These are phyloP conservation scores for Naganishia kalamii DNA, from an alignment of 768 basidiomycete genomes.

Conservation along the genomic window DNA sequence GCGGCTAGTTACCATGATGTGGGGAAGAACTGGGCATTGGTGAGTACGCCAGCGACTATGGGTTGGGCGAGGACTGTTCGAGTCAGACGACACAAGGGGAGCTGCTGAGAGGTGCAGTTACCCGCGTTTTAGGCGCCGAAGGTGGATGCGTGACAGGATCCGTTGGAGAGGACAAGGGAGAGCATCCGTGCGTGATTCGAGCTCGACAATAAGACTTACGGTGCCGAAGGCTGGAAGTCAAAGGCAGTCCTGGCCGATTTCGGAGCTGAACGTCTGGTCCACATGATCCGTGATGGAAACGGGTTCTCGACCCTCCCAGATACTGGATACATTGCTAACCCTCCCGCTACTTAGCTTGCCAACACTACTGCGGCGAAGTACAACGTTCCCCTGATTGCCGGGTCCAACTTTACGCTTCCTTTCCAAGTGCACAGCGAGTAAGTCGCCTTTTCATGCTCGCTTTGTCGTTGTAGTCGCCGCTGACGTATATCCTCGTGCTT, in stretches of 20 bases:
- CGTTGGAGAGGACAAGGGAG: background rate
- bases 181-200: background rate
- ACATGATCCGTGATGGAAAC: too few relatives aligned
- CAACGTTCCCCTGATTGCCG: conserved; percentile 41
- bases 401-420: conserved; percentile 41
- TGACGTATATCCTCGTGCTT: background rate
- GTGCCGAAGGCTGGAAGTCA: too few relatives aligned
- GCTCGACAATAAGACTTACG: too few relatives aligned
- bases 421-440: conserved; percentile 42
- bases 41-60: conserved; percentile 30
- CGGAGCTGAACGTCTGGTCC: too few relatives aligned
- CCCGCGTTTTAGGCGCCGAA: too few relatives aligned
- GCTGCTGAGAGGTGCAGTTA: too few relatives aligned
- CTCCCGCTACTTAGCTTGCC: conserved; percentile 32
- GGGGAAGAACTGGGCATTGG: conserved; percentile 39
- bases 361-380: conserved; percentile 42
- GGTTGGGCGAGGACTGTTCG: too few relatives aligned
- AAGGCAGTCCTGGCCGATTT: too few relatives aligned
- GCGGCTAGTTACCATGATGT: conserved; percentile 42
- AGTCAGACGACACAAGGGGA: too few relatives aligned
- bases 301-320: too few relatives aligned
- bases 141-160: background rate
- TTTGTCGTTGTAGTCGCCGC: background rate
- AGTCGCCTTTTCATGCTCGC: conserved; percentile 15
- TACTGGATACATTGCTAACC: too few relatives aligned